Evolutionary conservation across 805 yeast genomes (phyloP).

Genomic region (Cyberlindnera samutprakarnensis): DNA sequence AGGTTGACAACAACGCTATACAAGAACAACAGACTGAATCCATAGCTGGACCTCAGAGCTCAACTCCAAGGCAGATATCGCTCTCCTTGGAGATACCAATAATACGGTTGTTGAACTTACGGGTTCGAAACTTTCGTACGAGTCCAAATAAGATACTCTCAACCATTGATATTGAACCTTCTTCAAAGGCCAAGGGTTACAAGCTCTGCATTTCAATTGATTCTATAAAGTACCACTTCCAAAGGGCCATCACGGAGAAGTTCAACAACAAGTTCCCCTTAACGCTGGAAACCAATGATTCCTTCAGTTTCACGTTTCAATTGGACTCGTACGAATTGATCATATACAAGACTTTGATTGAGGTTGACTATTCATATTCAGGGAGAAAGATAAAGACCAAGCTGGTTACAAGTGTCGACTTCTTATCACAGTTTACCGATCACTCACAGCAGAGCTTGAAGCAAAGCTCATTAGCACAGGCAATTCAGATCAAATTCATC

Average conservation of each 20-base stretch:
- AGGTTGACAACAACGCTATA: slow-evolving; percentile 4
- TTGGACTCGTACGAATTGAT: slow-evolving; percentile 15
- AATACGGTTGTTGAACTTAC: slow-evolving; percentile 34
- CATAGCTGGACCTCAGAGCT: neutral
- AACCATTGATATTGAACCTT: slow-evolving; percentile 39
- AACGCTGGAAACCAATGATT: slow-evolving; percentile 19
- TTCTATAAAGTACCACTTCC: slow-evolving; percentile 13
- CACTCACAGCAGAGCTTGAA: neutral
- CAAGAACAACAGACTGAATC: neutral
- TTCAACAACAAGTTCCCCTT: slow-evolving; percentile 21
- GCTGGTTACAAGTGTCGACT: slow-evolving; percentile 14
- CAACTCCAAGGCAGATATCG: neutral
- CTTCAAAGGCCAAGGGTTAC: slow-evolving; percentile 30
- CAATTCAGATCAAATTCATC: slow-evolving; percentile 43
- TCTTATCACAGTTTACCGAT: slow-evolving; percentile 3
- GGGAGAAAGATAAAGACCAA: slow-evolving; percentile 15
- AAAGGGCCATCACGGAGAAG: slow-evolving; percentile 16
- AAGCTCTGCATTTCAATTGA: slow-evolving; percentile 11
- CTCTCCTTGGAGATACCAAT: slow-evolving; percentile 18
- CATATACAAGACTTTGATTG: slow-evolving; percentile 16
- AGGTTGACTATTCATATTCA: slow-evolving; percentile 23
- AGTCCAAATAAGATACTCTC: slow-evolving; percentile 41
- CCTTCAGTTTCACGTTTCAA: slow-evolving; percentile 21
- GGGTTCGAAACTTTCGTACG: slow-evolving; percentile 39
- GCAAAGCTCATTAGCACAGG: slow-evolving; percentile 19